Conservation (phyloP, 2,329 filamentous ascomycete genomes). For the Venturia oleaginea region DNA sequence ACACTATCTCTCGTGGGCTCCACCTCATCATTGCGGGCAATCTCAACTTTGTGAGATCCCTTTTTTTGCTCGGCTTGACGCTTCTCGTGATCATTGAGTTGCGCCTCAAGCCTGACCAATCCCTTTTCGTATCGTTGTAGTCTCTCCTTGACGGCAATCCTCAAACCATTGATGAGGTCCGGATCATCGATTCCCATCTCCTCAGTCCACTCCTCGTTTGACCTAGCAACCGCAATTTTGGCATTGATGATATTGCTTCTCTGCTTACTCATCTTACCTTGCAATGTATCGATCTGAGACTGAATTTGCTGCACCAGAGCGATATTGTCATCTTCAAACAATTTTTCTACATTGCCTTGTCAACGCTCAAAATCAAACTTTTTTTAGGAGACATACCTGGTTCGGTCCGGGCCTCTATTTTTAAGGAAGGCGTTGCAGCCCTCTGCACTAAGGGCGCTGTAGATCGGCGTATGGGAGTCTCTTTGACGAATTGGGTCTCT, state of each 20-base stretch:
- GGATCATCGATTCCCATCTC: not conserved
- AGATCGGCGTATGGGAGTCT: not conserved
- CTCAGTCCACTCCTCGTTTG: not conserved
- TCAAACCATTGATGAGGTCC: not conserved
- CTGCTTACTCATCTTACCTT: not conserved
- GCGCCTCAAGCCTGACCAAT: slow-evolving; percentile 22
- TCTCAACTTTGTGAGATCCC: slow-evolving; percentile 26
- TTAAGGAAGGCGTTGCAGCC: not conserved
- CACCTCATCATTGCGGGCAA: slow-evolving; percentile 13
- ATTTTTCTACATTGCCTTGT: not conserved
- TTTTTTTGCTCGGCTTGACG: slow-evolving; percentile 45
- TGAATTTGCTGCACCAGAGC: not conserved
- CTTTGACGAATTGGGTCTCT: not conserved
- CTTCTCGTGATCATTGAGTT: slow-evolving; percentile 18
- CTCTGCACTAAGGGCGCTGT: not conserved
- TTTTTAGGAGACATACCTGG: not conserved
- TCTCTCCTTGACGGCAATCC: not conserved
- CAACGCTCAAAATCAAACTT: not conserved
- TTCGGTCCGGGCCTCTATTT: not conserved
- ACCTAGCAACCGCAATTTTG: not conserved
- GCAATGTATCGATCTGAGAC: not conserved
- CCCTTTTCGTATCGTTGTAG: not conserved
- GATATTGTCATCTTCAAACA: not conserved
- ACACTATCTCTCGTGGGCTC: slow-evolving; percentile 4
- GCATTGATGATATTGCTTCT: not conserved